Conservation (phyloP, 805 yeast species). For the Candida andamanensis region DNA sequence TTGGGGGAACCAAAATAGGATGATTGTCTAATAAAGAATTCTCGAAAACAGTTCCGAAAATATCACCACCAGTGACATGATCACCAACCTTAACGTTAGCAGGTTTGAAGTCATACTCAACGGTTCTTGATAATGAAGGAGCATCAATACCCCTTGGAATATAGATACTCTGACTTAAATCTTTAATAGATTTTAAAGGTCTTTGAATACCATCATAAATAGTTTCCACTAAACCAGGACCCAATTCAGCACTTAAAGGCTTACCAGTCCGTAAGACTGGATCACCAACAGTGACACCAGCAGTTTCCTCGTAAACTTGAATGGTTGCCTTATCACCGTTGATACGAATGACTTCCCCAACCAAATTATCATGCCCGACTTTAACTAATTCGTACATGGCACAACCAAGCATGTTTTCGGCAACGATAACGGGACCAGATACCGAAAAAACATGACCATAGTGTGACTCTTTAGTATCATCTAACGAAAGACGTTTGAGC, state of each 20-base stretch:
- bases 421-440: conserved; percentile 96
- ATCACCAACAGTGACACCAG: conserved; percentile 98
- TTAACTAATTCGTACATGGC: conserved; percentile 99
- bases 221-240: conserved; percentile 99
- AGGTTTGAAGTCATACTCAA: conserved; percentile 84
- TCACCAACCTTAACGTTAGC: conserved; percentile 81
- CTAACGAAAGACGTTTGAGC: conserved; percentile 77
- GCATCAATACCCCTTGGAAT: conserved; percentile 98
- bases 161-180: conserved; percentile 83
- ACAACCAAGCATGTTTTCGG: conserved; percentile 99
- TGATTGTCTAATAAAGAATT: conserved; percentile 90
- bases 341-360: conserved; percentile 97
- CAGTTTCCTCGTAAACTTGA: conserved; percentile 98
- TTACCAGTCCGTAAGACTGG: conserved; percentile 98
- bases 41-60: conserved; percentile 89
- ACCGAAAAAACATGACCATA: conserved; percentile 91
- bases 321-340: conserved; percentile 96
- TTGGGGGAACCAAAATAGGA: conserved; percentile 92
- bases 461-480: conserved; percentile 63
- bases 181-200: conserved; percentile 91
- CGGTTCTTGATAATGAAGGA: conserved; percentile 84
- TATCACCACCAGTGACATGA: conserved; percentile 97
- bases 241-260: conserved; percentile 97
- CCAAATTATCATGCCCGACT: conserved; percentile 95
- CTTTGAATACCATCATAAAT: conserved; percentile 99